Base-by-base conservation (phyloP, 306 rosid species). In the Geum urbanum region DNA sequence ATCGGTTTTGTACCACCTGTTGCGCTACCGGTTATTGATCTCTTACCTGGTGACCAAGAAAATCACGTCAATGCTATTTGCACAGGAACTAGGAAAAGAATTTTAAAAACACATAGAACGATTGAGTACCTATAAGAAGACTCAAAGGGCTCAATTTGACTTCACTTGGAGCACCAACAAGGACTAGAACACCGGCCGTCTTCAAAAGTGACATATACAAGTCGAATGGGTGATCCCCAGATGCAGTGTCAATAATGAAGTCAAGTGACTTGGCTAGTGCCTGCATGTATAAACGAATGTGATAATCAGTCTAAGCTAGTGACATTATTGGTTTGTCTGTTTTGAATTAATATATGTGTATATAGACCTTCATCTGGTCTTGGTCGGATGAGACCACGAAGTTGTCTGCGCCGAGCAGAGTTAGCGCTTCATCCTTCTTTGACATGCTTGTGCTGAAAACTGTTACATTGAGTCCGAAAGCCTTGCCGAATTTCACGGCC, bases 161-260 rank as follows among this genome's bases (percentile, higher is more conserved):
- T 82, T 87, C 87, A 69, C 84, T 83, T 48, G 95, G 96, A 72
- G 78, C 79, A 52, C 95, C 95, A 70, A 86, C 91, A 32, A 92
- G 67, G 61, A 82, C 91, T 9, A 89, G 72, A 77, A 84, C 86
- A 57, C 95, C 92, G 50, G 47, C 74, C 58, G 80, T 76, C 88
- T 89, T 92, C 84, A 92, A 53, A 16, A 85, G 76, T 39, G 91
- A 58, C 95, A 88, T 77, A 81, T 86, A 90, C 48, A 83, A 82
- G 79, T 90, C 96, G 78, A 92, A 81, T 2, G 85, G 85, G 53
- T 92, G 98, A 79, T 87, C 83, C 62, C 96, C 98, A 27, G 95
- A 89, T 32, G 96, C 92, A 14, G 96, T 79, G 79, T 89, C 95
- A 53, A 92, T 39, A 16, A 92, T 84, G 39, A 87, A 92, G 84